Evolutionary conservation across 2,329 filamentous ascomycete genomes (phyloP).

Genomic region (Fusarium armeniacum): DNA sequence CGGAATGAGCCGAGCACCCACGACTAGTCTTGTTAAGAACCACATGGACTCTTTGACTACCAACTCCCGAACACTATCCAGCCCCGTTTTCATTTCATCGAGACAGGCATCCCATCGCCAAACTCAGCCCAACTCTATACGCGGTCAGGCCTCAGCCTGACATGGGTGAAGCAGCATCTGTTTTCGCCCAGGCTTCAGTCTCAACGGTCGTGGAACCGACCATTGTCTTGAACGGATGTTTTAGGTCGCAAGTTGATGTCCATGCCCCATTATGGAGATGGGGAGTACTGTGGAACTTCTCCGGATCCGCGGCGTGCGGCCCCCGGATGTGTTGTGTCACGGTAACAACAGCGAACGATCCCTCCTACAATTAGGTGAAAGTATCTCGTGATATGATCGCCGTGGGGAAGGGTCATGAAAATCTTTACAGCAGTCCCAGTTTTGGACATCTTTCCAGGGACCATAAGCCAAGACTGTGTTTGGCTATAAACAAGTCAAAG

Average conservation of each 20-base stretch:
- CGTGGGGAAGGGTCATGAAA: conserved; percentile 30
- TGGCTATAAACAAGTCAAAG: background rate
- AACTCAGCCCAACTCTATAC: conserved; percentile 1
- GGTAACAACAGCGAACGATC: conserved; percentile 10
- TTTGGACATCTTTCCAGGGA: conserved; percentile 1
- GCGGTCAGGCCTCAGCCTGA: background rate
- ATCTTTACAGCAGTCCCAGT: conserved; percentile 13
- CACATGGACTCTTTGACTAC: conserved; percentile 6
- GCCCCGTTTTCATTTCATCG: conserved; percentile 12
- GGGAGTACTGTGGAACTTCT: conserved; percentile 21
- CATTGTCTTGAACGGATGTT: conserved; percentile 17
- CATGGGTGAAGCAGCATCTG: background rate
- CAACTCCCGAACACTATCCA: conserved; percentile 20
- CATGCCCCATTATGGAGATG: conserved; percentile 18
- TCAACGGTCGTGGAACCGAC: conserved; percentile 16
- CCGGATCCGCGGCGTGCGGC: conserved; percentile 29
- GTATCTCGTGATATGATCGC: conserved; percentile 48
- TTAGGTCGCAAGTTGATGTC: conserved; percentile 17
- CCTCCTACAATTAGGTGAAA: conserved; percentile 46
- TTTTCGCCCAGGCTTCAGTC: conserved; percentile 8
- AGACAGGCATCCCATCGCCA: conserved; percentile 29
- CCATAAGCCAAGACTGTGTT: background rate
- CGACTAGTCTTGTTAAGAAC: too few relatives aligned
- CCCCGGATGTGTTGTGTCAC: conserved; percentile 17
- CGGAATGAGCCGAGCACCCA: conserved; percentile 13